Evolutionary conservation across 345 rosid species (phyloP), one percentile per base, ranked within the genome.

Genomic region (Psidium guajava): DNA sequence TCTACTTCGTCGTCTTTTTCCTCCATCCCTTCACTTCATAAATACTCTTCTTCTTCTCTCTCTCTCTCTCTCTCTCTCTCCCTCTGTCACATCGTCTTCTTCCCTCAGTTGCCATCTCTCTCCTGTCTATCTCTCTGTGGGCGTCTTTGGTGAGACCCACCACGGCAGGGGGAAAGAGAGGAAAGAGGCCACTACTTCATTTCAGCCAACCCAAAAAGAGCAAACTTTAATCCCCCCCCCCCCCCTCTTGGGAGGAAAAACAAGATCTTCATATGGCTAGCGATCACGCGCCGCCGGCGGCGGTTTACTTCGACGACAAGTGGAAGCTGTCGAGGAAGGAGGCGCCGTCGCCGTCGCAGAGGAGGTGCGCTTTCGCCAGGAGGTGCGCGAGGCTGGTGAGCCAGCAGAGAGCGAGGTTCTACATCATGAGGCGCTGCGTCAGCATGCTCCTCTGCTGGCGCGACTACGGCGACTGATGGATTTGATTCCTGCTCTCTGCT

Each of bases 291-390:
- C 28, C 89, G 88, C 28, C 90, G 88, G 21, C 83, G 85, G 90
- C 2, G 36, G 36, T 92, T 20, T 90, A 92, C 55, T 58, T 92
- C 2, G 91, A 90, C 44, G 95, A 93, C 85, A 91, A 91, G 77
- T 92, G 95, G 95, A 92, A 86, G 83, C 86, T 92, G 3, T 87
- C 95, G 1, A 91, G 90, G 91, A 93, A 90, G 85, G 95, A 93
- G 47, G 14, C 32, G 40, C 18, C 4, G 73, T 27, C 74, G 74
- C 57, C 40, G 69, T 24, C 44, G 52, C 86, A 82, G 53, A 49
- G 59, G 42, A 83, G 82, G 74, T 86, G 87, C 61, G 82, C 90
- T 21, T 90, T 91, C 82, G 59, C 90, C 40, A 83, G 89, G 58
- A 90, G 89, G 83, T 91, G 93, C 57, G 90, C 90, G 4, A 90